phyloP scores from a whole-genome alignment of 2,329 filamentous ascomycete species.

The Paecilomyces niveus region DNA sequence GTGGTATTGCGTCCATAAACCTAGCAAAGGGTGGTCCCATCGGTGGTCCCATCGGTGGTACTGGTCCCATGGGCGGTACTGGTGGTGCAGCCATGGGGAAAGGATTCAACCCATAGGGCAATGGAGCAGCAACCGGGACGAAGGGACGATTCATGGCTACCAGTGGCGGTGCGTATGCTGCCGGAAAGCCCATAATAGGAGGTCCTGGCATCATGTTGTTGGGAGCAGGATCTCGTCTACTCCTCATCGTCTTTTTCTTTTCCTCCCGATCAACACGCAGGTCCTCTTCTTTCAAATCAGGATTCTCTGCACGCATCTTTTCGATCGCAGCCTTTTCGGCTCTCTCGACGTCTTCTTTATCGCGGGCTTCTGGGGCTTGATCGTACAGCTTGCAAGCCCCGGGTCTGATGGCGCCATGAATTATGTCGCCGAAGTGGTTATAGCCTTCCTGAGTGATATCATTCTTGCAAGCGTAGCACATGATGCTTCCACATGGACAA shows the following conservation, averaged over 20 bases:
- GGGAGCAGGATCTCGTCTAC: not conserved
- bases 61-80: not conserved
- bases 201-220: not conserved
- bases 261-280: slow-evolving; percentile 8
- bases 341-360: slow-evolving; percentile 18
- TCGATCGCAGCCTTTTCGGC: slow-evolving; percentile 22
- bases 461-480: slow-evolving; percentile 59
- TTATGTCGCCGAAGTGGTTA: slow-evolving; percentile 53
- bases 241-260: not conserved
- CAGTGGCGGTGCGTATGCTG: not conserved
- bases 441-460: slow-evolving; percentile 54
- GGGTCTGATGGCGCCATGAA: slow-evolving; percentile 38
- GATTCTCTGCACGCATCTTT: slow-evolving; percentile 18
- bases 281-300: slow-evolving; percentile 12
- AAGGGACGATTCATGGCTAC: not conserved
- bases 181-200: slow-evolving; percentile 1
- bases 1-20: not conserved
- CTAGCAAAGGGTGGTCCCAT: not conserved
- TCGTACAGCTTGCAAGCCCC: slow-evolving; percentile 22
- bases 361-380: slow-evolving; percentile 6
- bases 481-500: slow-evolving; percentile 53
- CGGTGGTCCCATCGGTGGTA: not conserved
- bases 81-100: not conserved
- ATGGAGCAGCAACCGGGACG: not conserved
- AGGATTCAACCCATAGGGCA: not conserved